Base-by-base conservation (phyloP, 768 basidiomycete species). In the Kondoa malvinella region DNA sequence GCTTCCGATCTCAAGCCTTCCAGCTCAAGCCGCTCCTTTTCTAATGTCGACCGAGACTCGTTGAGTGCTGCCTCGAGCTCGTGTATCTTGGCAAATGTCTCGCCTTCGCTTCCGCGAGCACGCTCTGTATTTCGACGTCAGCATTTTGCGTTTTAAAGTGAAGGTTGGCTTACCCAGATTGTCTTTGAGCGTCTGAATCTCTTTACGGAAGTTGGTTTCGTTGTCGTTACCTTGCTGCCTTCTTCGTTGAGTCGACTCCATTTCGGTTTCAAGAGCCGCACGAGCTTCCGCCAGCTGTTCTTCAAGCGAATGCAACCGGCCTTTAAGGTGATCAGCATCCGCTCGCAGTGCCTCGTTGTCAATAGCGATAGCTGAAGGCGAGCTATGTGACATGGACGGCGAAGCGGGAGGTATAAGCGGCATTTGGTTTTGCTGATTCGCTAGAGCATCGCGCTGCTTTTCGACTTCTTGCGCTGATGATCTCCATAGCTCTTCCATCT, bases 321-420 rank as follows among this genome's bases (percentile, higher is more conserved):
- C 84, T 74, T 89, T 87, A 34, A 94, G 80, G 77, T 97, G 89
- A 56, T 84, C 83, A n/a, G 90, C 82, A 76, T 99, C 92, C 31
- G 92, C 92, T 17, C 83, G 84, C 15, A 96, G 83, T 16, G 84
- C 86, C 76, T 97, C 92, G 73, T 96, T 96, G 77, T 99, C 92
- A 71, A 99, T 97, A 74, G 90, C 85, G 1, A 85, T 83, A 0
- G 92, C 92, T 8, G 89, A 85, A 2, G 57, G n/a, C 3, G 63
- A 27, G 15, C 50, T 30, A 4, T 63, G 31, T 1, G 58, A 2
- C 21, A 58, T 78, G 4, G 77, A 78, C 1, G 79, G 75, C 8
- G 74, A 70, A 2, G 78, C 75, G 40, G 75, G 68, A 34, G 81
- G 76, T 61, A 80, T 78, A 21, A 74, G 73, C 15, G 27, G 33